Evolutionary conservation across 768 basidiomycete genomes (phyloP).

Genomic region (Russula vinacea): DNA sequence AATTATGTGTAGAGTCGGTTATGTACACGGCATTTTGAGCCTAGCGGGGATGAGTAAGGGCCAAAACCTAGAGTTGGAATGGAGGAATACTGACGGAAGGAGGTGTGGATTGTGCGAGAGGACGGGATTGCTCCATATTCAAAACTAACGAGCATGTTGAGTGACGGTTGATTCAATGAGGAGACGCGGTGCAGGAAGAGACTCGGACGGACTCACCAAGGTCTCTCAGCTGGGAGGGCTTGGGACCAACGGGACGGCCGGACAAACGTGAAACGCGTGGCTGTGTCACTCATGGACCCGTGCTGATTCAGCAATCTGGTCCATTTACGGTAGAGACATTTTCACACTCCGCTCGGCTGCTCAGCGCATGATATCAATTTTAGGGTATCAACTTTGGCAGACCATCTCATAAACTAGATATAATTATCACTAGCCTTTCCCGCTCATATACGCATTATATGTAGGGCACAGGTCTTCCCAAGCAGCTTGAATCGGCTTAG

Average conservation of each 20-base stretch:
- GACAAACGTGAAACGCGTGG: slow-evolving; percentile 26
- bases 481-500: not conserved
- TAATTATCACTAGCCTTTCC: too few relatives aligned
- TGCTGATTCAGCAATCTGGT: slow-evolving; percentile 14
- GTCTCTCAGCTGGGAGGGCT: slow-evolving; percentile 7
- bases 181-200: slow-evolving; percentile 5
- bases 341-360: too few relatives aligned
- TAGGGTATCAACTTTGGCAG: too few relatives aligned
- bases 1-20: slow-evolving; percentile 17
- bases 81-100: slow-evolving; percentile 22
- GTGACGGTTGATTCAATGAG: slow-evolving; percentile 12
- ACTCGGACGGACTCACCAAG: slow-evolving; percentile 22
- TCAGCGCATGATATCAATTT: too few relatives aligned
- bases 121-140: slow-evolving; percentile 21
- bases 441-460: not conserved
- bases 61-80: not conserved
- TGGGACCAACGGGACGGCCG: slow-evolving; percentile 26
- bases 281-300: slow-evolving; percentile 27
- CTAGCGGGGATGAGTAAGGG: slow-evolving; percentile 6
- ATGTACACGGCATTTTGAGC: slow-evolving; percentile 21
- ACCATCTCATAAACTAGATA: too few relatives aligned
- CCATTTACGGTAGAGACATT: not conserved
- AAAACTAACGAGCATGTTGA: slow-evolving; percentile 18
- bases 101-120: slow-evolving; percentile 14
- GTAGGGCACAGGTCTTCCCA: slow-evolving; percentile 2